phyloP scores from a whole-genome alignment of 2,329 filamentous ascomycete genomes.

The Colletotrichum tropicale region DNA sequence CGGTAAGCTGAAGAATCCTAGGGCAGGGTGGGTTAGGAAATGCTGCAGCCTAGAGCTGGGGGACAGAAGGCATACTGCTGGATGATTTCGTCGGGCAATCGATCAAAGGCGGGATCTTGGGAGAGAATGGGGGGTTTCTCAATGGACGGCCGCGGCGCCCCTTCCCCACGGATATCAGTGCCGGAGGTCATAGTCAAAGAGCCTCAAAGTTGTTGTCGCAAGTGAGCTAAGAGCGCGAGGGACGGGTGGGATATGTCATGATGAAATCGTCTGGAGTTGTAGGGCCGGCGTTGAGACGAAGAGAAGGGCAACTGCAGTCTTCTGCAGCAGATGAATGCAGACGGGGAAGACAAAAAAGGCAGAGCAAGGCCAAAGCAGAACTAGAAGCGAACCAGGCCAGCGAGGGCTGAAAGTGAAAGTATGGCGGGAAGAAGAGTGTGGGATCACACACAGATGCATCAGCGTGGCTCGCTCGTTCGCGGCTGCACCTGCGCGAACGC shows the following conservation, averaged over 20 bases:
- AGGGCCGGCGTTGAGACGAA: conserved; percentile 16
- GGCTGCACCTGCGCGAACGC: not conserved
- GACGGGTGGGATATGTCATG: conserved; percentile 4
- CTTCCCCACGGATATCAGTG: not conserved
- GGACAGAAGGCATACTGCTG: conserved; percentile 58
- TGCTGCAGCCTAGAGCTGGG: not conserved
- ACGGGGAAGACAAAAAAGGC: not conserved
- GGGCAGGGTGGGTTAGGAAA: not conserved
- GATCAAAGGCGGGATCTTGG: conserved; percentile 50
- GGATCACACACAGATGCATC: not conserved
- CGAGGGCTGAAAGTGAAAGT: not conserved
- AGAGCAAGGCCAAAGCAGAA: not conserved
- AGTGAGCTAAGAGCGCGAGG: conserved; percentile 9
- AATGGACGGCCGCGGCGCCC: conserved; percentile 27
- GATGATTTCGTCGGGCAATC: conserved; percentile 72
- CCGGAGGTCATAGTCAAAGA: conserved; percentile 5
- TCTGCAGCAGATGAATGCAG: not conserved
- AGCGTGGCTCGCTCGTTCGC: not conserved
- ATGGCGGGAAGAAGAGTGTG: not conserved
- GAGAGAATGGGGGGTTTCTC: conserved; percentile 36
- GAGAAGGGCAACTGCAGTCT: not conserved
- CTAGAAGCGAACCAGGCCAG: not conserved
- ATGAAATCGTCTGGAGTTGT: conserved; percentile 14
- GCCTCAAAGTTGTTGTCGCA: not conserved
- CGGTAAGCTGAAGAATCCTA: conserved; percentile 65